These are phyloP conservation scores for Cucurbitaria berberidis DNA, from an alignment of 2,329 filamentous ascomycete genomes.

Conservation along the genomic window DNA sequence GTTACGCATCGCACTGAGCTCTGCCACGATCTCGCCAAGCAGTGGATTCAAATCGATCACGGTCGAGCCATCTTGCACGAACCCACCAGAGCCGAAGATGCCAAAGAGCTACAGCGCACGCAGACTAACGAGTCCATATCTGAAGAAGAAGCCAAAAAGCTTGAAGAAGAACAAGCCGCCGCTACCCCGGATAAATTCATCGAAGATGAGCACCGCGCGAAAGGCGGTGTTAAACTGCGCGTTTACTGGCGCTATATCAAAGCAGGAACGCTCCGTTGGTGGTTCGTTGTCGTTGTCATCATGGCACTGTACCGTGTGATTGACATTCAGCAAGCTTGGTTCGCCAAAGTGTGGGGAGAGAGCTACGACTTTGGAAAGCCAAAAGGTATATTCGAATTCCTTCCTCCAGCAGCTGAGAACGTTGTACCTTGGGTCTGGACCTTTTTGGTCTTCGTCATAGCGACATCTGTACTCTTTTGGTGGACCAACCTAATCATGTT, in stretches of 20 bases:
- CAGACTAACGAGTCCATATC: slow-evolving; percentile 46
- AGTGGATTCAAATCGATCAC: slow-evolving; percentile 72
- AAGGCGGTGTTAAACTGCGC: slow-evolving; percentile 74
- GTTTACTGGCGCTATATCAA: slow-evolving; percentile 88
- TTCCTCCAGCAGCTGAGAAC: slow-evolving; percentile 71
- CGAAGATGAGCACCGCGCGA: slow-evolving; percentile 75
- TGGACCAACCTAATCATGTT: slow-evolving; percentile 72
- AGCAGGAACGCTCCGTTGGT: slow-evolving; percentile 77
- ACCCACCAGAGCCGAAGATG: slow-evolving; percentile 53
- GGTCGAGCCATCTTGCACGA: slow-evolving; percentile 59
- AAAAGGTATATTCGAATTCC: slow-evolving; percentile 47
- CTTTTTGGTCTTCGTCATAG: slow-evolving; percentile 66
- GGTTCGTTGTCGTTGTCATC: slow-evolving; percentile 68
- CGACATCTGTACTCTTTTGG: slow-evolving; percentile 53
- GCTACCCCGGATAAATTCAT: slow-evolving; percentile 76
- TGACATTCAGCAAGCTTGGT: slow-evolving; percentile 74
- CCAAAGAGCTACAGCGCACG: slow-evolving; percentile 50
- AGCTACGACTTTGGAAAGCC: slow-evolving; percentile 60
- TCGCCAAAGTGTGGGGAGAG: slow-evolving; percentile 87
- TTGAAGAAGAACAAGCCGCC: slow-evolving; percentile 51
- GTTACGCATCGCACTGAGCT: slow-evolving; percentile 73
- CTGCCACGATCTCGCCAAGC: slow-evolving; percentile 73
- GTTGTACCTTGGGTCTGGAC: slow-evolving; percentile 76
- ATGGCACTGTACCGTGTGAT: slow-evolving; percentile 69
- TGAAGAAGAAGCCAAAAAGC: slow-evolving; percentile 45